Base-by-base conservation (phyloP, 2,329 filamentous ascomycete genomes). In the Trichophyton simii region DNA sequence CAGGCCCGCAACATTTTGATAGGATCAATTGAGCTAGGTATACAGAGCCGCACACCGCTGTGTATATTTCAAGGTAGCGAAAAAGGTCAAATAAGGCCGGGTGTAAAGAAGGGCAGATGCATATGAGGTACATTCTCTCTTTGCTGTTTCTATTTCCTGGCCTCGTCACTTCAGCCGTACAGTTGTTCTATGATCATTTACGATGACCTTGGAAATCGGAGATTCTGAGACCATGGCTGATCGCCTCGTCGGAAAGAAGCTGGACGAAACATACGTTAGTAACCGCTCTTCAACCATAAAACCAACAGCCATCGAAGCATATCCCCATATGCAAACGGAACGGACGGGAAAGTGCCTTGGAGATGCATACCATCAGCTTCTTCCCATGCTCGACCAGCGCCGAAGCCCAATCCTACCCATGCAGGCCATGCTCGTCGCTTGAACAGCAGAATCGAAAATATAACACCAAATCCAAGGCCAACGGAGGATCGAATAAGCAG, bases 381-480 rank as follows among this genome's bases (percentile, higher is more conserved):
- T 78, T 99, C 94, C 81, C 95, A 99, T 62, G 94, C 94, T 71
- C 95, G 86, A 70, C 94, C 94, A 66, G 91, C 91, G 74, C 95
- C 94, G 75, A 99, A 97, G 62, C 94, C 94, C 61, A 92, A 82
- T 67, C 94, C 94, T 67, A 96, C 84, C 74, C 90, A 94, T n/a
- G 91, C 94, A 62, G 94, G 94, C 90, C 92, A 99, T 67, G 94
- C 89, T 79, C 94, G 87, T 77, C 95, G 88, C 83, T 95, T 96
- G 85, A 99, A 99, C 61, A 99, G 79, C 63, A 99, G 87, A 64
- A 99, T 91, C 64, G 94, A 97, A 82, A 99, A 97, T 78, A 99
- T 89, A 75, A 99, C 87, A 74, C 94, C 94, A 79, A 99, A 99
- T 69, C 88, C 90, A 74, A 97, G 88, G 72, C 94, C 94, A 76